Conservation (phyloP, 106 monocot species). For the Acorus calamus region DNA sequence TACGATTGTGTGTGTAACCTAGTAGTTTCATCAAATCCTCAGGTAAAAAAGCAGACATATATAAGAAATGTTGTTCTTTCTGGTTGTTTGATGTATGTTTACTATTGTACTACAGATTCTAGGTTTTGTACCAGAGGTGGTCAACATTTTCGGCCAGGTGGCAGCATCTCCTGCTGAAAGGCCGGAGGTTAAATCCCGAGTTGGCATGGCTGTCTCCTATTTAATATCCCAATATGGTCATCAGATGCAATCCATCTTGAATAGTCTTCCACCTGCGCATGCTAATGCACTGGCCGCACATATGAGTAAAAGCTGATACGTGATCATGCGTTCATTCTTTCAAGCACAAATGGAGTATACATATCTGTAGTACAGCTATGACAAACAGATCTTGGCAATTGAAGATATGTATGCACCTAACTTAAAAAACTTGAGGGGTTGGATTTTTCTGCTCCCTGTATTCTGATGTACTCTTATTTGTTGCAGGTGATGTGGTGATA, state of each 20-base stretch:
- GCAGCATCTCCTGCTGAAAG: constrained; percentile 53
- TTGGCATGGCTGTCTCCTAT: constrained; percentile 70
- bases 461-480: too few species aligned
- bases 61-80: too few species aligned
- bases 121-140: constrained; percentile 67
- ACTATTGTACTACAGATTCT: constrained; percentile 43
- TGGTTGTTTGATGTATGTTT: background rate
- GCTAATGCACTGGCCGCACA: constrained; percentile 73
- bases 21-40: constrained; percentile 60
- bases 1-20: constrained; percentile 73
- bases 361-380: too few species aligned
- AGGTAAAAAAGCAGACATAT: constrained; percentile 22
- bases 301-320: constrained; percentile 37
- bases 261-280: constrained; percentile 51
- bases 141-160: constrained; percentile 71
- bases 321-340: too few species aligned
- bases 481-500: too few species aligned
- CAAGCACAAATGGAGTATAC: too few species aligned
- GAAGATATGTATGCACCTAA: too few species aligned
- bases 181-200: constrained; percentile 55
- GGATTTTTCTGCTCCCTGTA: too few species aligned
- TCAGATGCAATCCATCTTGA: constrained; percentile 78
- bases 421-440: too few species aligned
- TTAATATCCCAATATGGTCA: constrained; percentile 77
- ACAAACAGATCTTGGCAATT: too few species aligned